Evolutionary conservation across 176 grass and related monocot species (phyloP).

Genomic region (Stipa capillata): DNA sequence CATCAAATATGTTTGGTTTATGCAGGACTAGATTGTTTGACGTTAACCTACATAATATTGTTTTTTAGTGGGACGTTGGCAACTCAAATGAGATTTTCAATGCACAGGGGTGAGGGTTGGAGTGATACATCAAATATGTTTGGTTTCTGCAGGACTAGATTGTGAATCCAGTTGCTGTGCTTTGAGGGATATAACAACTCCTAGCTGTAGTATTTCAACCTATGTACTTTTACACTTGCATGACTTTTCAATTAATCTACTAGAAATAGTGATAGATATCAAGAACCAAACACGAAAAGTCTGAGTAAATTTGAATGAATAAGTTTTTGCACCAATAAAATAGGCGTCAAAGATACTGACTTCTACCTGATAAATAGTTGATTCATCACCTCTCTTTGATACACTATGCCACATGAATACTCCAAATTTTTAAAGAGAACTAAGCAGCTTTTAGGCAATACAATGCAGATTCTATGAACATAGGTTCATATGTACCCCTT

Average conservation of each 20-base stretch:
- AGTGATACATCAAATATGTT: background rate
- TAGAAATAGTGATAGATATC: background rate
- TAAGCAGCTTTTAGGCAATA: too few relatives aligned
- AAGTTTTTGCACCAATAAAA: background rate
- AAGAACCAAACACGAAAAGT: background rate
- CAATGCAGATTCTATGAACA: too few relatives aligned
- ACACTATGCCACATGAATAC: background rate
- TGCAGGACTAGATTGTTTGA: background rate
- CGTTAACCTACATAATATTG: too few relatives aligned
- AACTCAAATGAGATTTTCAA: background rate
- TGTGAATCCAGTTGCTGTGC: background rate
- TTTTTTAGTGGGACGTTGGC: too few relatives aligned
- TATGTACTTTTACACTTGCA: background rate
- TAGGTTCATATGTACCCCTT: too few relatives aligned
- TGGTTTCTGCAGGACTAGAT: conserved; percentile 4
- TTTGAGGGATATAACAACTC: background rate
- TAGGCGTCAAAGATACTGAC: background rate
- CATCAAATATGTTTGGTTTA: conserved; percentile 1
- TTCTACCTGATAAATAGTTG: background rate
- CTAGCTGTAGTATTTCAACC: background rate
- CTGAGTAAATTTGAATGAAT: background rate
- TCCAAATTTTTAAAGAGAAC: background rate
- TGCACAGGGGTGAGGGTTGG: background rate
- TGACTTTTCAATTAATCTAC: background rate
- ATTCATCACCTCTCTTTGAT: background rate